Base-by-base conservation (phyloP, 768 basidiomycete species). In the Kwoniella sp. region DNA sequence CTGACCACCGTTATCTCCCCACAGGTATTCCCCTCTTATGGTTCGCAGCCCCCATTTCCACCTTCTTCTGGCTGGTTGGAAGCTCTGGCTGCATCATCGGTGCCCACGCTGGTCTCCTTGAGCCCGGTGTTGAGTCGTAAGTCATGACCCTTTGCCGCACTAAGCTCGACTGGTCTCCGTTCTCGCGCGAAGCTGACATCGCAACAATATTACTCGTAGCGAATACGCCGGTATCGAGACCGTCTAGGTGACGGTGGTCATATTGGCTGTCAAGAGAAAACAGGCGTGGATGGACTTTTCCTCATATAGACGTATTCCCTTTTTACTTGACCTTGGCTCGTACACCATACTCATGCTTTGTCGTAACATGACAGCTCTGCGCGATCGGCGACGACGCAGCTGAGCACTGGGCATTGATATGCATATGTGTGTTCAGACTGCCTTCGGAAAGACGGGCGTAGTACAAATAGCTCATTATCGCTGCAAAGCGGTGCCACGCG, bases 1-100 rank as follows among this genome's bases (percentile, higher is more conserved):
- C 43, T 50, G n/a, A 36, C 40, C 11, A 10, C 25, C 25, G 5
- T 47, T 27, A 15, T 23, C 22, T 6, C 15, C 10, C 19, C 17
- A 15, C 28, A 63, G 61, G 62, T 19, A 47, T 65, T 19, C 63
- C 63, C 6, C 48, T 65, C 14, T 50, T 65, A 15, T 65, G 63
- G 63, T 58, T 75, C 56, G 73, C 75, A 6, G 76, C 77, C 2
- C 76, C 76, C n/a, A 58, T 77, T 31, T 73, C 75, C 15, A 86
- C 88, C n/a, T 82, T 95, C 76, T 95, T 95, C 80, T 93, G 89
- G 88, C 80, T 95, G 62, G 84, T 92, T 53, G 89, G 90, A n/a
- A 86, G 88, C 1, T 89, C 88, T 7, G 60, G 55, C n/a, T 65
- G 91, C 55, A 77, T 93, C 55, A 87, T 96, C 69, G 78, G 92